Percentiles rank a stretch among this genome's conserved stretches.
Conservation (phyloP, 2,329 filamentous ascomycete genomes). For the Xylariaceae sp. region DNA sequence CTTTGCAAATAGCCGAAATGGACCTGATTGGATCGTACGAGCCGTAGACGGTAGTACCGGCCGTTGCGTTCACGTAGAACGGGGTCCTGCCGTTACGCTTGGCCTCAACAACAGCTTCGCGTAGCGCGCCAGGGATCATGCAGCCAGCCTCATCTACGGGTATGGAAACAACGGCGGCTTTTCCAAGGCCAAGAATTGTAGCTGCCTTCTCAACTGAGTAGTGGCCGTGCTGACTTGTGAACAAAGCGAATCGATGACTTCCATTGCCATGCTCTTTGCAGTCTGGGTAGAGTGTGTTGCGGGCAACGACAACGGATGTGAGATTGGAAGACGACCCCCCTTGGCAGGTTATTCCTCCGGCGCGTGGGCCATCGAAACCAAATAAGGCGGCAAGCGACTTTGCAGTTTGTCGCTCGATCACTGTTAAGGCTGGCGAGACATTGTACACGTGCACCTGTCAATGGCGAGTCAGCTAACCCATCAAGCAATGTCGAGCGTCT, state of each 20-base stretch:
- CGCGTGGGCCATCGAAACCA: conserved; percentile 65
- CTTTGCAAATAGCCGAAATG: conserved; percentile 68
- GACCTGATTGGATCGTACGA: conserved; percentile 78
- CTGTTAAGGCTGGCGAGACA: conserved; percentile 82
- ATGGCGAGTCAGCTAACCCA: conserved; percentile 3
- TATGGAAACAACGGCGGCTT: conserved; percentile 68
- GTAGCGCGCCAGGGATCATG: conserved; percentile 68
- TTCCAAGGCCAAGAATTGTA: conserved; percentile 84
- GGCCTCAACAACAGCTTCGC: conserved; percentile 59
- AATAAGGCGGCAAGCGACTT: conserved; percentile 72
- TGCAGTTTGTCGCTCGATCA: conserved; percentile 84
- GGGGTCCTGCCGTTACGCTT: conserved; percentile 71
- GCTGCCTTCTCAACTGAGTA: conserved; percentile 94
- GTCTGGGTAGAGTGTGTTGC: conserved; percentile 78
- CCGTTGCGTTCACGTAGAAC: conserved; percentile 93
- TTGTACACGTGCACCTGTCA: conserved; percentile 80
- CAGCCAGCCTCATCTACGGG: conserved; percentile 69
- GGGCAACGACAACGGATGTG: conserved; percentile 70
- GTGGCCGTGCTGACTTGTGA: conserved; percentile 87
- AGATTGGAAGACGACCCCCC: conserved; percentile 71
- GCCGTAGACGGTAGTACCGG: conserved; percentile 89
- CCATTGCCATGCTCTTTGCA: conserved; percentile 73
- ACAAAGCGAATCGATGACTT: conserved; percentile 68
- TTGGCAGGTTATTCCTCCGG: conserved; percentile 59
- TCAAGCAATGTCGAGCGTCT: too few species aligned